phyloP scores from a whole-genome alignment of 1,139 yeast genomes.

The Yamadazyma oceani region DNA sequence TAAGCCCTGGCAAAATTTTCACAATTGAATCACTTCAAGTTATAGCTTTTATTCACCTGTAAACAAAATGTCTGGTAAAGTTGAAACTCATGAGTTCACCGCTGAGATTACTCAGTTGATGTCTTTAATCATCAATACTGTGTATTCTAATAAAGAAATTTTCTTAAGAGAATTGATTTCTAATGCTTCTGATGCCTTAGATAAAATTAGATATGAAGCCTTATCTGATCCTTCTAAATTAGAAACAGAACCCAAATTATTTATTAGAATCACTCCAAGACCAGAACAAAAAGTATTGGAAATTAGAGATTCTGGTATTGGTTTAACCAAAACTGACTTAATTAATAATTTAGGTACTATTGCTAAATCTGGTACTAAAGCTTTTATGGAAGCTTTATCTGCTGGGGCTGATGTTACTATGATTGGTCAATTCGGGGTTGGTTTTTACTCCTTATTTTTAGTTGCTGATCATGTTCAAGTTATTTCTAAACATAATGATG shows the following conservation, averaged over 20 bases:
- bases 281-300: constrained; percentile 94
- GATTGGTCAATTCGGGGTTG: constrained; percentile 99
- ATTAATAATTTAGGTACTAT: constrained; percentile 99
- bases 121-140: constrained; percentile 99
- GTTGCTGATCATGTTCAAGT: constrained; percentile 99
- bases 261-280: constrained; percentile 95
- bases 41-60: not conserved
- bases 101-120: constrained; percentile 99
- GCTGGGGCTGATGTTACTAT: constrained; percentile 99
- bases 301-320: constrained; percentile 99
- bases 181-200: constrained; percentile 83
- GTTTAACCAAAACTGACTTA: constrained; percentile 99
- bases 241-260: constrained; percentile 94
- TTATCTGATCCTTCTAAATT: constrained; percentile 88
- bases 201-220: constrained; percentile 97
- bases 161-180: constrained; percentile 99
- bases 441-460: constrained; percentile 99
- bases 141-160: constrained; percentile 98
- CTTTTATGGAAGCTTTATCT: constrained; percentile 98
- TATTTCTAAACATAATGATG: constrained; percentile 97
- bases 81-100: constrained; percentile 93
- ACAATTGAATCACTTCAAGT: not conserved
- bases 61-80: constrained; percentile 53
- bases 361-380: constrained; percentile 99
- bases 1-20: constrained; percentile 1